phyloP scores from a whole-genome alignment of 352 stramenopile species.

The Phytophthora melonis region DNA sequence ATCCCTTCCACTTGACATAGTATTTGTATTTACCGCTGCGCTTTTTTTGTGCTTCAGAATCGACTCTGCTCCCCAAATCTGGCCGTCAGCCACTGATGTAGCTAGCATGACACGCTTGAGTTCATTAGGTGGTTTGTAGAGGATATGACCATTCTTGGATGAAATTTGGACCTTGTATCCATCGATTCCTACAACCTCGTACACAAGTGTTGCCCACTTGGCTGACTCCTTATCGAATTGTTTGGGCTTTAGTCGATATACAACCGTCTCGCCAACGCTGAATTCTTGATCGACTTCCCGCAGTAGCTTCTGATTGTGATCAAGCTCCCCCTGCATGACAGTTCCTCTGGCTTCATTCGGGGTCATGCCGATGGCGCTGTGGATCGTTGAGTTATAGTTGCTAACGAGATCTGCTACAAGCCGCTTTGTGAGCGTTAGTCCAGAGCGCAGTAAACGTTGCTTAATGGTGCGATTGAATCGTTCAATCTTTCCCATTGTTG shows the following conservation, averaged over 20 bases:
- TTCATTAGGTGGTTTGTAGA: slow-evolving; percentile 30
- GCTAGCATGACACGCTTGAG: slow-evolving; percentile 21
- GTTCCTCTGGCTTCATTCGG: not conserved
- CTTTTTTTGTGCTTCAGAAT: too few relatives aligned
- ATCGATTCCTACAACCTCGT: not conserved
- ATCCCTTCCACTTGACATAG: too few relatives aligned
- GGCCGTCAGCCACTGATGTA: too few relatives aligned
- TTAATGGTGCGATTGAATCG: not conserved
- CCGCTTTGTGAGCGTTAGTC: not conserved
- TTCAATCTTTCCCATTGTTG: too few relatives aligned
- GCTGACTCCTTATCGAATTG: not conserved
- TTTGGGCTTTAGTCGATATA: not conserved
- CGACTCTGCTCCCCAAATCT: too few relatives aligned
- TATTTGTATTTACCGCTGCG: too few relatives aligned
- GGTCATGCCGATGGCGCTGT: not conserved
- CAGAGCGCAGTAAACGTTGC: not conserved
- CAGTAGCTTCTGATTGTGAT: too few relatives aligned
- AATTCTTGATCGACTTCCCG: too few relatives aligned
- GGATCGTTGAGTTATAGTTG: slow-evolving; percentile 1
- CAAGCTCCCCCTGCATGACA: not conserved
- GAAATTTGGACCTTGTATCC: not conserved
- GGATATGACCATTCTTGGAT: not conserved
- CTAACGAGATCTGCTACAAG: not conserved
- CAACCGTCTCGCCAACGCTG: too few relatives aligned
- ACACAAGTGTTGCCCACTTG: not conserved